These are phyloP conservation scores for Dictyostelium citrinum DNA, from an alignment of 78 protist species.

Conservation along the genomic window DNA sequence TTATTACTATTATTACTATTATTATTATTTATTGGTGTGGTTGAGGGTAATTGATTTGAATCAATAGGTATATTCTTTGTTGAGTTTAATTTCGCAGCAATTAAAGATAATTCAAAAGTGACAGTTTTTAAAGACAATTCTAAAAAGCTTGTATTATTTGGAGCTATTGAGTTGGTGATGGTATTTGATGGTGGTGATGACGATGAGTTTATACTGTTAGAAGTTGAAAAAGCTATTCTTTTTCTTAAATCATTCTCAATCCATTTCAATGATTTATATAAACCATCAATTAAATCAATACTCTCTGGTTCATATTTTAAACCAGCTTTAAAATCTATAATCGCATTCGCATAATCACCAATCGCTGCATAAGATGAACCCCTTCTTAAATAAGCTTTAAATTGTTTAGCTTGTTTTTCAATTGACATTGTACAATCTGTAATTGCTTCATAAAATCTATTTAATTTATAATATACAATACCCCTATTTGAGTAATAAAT, in stretches of 20 bases:
- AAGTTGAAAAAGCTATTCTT: background rate
- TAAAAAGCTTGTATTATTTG: background rate
- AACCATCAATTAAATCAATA: slow-evolving; percentile 26
- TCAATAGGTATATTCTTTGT: background rate
- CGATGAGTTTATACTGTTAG: background rate
- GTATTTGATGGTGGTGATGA: background rate
- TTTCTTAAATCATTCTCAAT: background rate
- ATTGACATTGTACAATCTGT: slow-evolving; percentile 65
- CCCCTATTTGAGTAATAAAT: slow-evolving; percentile 69
- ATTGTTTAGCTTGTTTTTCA: slow-evolving; percentile 47
- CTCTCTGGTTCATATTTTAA: slow-evolving; percentile 63
- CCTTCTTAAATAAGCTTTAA: slow-evolving; percentile 61
- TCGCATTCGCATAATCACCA: slow-evolving; percentile 31
- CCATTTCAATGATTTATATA: slow-evolving; percentile 4
- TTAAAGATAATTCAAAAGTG: background rate
- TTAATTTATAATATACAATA: slow-evolving; percentile 49
- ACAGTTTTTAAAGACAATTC: background rate
- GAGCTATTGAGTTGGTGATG: background rate
- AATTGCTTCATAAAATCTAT: slow-evolving; percentile 69
- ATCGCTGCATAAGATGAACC: slow-evolving; percentile 42
- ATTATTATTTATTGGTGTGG: background rate
- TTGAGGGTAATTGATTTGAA: background rate
- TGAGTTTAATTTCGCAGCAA: background rate
- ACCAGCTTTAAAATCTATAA: slow-evolving; percentile 40
- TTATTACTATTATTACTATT: background rate